Evolutionary conservation across 169 alveolate species (phyloP).

Genomic region (Perkinsus marinus): DNA sequence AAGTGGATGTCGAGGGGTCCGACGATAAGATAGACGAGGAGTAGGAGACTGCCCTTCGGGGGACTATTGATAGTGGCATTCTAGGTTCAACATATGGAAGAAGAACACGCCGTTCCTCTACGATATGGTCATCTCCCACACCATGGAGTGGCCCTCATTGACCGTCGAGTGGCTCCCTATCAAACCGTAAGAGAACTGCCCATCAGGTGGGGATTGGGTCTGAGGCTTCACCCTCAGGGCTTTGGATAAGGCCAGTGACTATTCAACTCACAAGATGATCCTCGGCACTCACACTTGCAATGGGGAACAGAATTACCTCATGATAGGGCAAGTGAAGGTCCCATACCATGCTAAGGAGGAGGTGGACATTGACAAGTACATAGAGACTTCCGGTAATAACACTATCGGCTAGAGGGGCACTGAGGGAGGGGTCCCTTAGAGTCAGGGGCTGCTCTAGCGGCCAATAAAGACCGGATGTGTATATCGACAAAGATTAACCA

Average conservation of each 20-base stretch:
- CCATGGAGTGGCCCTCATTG: slow-evolving; percentile 94
- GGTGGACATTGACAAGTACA: background rate
- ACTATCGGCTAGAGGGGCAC: background rate
- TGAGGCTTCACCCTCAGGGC: slow-evolving; percentile 9
- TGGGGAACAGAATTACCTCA: slow-evolving; percentile 70
- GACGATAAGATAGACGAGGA: background rate
- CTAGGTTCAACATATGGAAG: slow-evolving; percentile 68
- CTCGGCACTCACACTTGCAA: slow-evolving; percentile 83
- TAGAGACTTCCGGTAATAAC: background rate
- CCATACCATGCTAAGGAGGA: slow-evolving; percentile 27
- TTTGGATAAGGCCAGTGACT: slow-evolving; percentile 33
- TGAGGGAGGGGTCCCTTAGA: background rate
- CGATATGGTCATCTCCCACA: slow-evolving; percentile 74
- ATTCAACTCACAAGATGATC: slow-evolving; percentile 59
- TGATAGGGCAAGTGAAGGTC: slow-evolving; percentile 61
- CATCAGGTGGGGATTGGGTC: background rate
- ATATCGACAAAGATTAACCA: slow-evolving; percentile 17
- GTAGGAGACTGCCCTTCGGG: background rate
- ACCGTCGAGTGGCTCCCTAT: slow-evolving; percentile 70
- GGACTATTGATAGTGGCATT: background rate
- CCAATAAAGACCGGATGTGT: background rate
- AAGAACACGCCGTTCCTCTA: slow-evolving; percentile 84
- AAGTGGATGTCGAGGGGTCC: background rate
- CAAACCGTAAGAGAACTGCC: background rate
- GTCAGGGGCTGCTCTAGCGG: background rate